Percentiles rank a stretch among this genome's conserved stretches.
These are phyloP conservation scores for Hirsutella rhossiliensis DNA, from an alignment of 2,329 filamentous ascomycete species.

Conservation along the genomic window DNA sequence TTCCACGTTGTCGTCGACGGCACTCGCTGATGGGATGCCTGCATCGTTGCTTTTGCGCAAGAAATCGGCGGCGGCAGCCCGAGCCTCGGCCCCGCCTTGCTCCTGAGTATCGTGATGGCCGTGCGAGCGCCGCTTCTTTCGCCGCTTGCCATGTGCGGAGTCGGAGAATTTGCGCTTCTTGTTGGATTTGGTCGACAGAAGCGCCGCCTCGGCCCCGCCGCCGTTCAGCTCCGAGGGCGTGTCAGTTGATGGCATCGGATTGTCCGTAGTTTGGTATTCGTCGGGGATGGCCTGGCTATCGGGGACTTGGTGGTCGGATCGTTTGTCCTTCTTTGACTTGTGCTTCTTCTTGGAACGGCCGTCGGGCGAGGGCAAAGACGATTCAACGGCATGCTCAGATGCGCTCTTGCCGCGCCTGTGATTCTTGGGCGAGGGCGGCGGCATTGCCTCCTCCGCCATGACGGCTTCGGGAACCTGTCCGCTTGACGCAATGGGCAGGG, in stretches of 20 bases:
- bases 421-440: slow-evolving; percentile 11
- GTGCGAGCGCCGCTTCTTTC: slow-evolving; percentile 20
- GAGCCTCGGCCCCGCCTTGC: not conserved
- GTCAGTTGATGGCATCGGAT: slow-evolving; percentile 3
- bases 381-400: slow-evolving; percentile 5
- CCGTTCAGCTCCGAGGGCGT: slow-evolving; percentile 1
- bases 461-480: slow-evolving; percentile 16
- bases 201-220: slow-evolving; percentile 6
- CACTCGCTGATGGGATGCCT: slow-evolving; percentile 5
- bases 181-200: slow-evolving; percentile 13
- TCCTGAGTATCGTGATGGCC: slow-evolving; percentile 10
- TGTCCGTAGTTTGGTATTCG: too few species aligned
- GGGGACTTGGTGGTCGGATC: not conserved
- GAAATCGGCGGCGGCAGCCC: slow-evolving; percentile 3
- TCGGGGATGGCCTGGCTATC: not conserved
- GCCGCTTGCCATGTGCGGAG: slow-evolving; percentile 16
- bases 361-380: slow-evolving; percentile 6
- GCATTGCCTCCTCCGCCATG: slow-evolving; percentile 13
- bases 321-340: slow-evolving; percentile 12
- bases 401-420: slow-evolving; percentile 19
- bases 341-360: slow-evolving; percentile 11
- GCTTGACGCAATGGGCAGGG: slow-evolving; percentile 2
- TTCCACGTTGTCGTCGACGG: slow-evolving; percentile 8
- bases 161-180: slow-evolving; percentile 21
- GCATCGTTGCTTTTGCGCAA: slow-evolving; percentile 4